Evolutionary conservation across 73 alveolate genomes (phyloP).

Genomic region (Paramecium primaurelia): DNA sequence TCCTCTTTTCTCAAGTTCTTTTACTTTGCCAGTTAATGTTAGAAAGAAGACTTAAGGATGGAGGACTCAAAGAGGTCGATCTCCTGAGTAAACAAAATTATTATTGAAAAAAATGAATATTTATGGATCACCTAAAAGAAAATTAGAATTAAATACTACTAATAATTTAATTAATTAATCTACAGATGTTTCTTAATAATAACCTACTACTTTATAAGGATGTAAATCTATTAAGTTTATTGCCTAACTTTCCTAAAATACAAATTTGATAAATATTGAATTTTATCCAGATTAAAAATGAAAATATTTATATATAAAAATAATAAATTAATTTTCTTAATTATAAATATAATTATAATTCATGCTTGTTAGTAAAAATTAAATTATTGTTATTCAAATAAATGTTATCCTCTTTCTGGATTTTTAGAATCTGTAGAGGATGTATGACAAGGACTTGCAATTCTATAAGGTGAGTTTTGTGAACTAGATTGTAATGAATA

Average conservation of each 20-base stretch:
- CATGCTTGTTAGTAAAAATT: not conserved
- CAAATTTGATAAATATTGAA: not conserved
- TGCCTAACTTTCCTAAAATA: not conserved
- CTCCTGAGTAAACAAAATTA: not conserved
- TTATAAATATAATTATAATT: not conserved
- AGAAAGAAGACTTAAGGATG: not conserved
- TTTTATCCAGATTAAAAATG: not conserved
- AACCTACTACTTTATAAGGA: not conserved
- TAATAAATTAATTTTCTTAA: not conserved
- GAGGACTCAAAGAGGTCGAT: not conserved
- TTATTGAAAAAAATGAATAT: not conserved
- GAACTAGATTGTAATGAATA: not conserved
- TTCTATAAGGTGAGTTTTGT: constrained; percentile 21
- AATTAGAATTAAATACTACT: not conserved
- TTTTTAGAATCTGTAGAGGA: not conserved
- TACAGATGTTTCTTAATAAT: not conserved
- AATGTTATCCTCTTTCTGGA: not conserved
- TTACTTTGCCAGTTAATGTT: not conserved
- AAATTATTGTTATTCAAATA: not conserved
- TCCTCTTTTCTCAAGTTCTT: not conserved
- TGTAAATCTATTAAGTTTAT: not conserved
- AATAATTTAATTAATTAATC: not conserved
- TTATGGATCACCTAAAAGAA: not conserved
- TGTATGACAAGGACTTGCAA: not conserved
- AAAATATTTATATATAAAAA: not conserved